Conservation (phyloP, 2,329 filamentous ascomycete species). For the Thermomyces lanuginosus region DNA sequence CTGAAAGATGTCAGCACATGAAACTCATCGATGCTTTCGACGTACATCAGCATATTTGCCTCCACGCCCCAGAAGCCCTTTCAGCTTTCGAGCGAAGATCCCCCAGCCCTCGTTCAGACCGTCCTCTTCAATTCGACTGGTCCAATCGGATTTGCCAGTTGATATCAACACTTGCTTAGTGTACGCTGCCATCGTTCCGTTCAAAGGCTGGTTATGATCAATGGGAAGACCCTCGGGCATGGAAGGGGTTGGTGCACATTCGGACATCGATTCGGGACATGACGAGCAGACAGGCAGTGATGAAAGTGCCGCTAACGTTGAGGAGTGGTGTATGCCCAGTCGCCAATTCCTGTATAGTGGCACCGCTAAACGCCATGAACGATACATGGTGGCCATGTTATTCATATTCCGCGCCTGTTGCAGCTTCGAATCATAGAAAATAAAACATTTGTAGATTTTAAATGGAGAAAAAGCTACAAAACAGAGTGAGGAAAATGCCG, state of each 20-base stretch:
- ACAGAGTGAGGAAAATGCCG: too few relatives aligned
- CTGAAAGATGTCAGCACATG: slow-evolving; percentile 35
- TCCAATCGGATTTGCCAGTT: slow-evolving; percentile 67
- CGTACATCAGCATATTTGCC: slow-evolving; percentile 48
- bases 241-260: slow-evolving; percentile 55
- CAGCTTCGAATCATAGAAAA: too few relatives aligned
- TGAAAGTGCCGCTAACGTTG: too few relatives aligned
- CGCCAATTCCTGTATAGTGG: too few relatives aligned
- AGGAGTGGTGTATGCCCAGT: too few relatives aligned
- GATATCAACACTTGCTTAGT: slow-evolving; percentile 70
- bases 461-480: too few relatives aligned
- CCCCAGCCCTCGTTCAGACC: slow-evolving; percentile 34
- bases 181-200: slow-evolving; percentile 63
- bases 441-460: too few relatives aligned
- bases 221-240: slow-evolving; percentile 56
- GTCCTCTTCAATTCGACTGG: slow-evolving; percentile 70
- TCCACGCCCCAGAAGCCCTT: slow-evolving; percentile 47
- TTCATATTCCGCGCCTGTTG: too few relatives aligned
- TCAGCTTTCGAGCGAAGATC: slow-evolving; percentile 47
- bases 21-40: slow-evolving; percentile 1
- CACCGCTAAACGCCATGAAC: too few relatives aligned
- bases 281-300: too few relatives aligned
- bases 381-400: too few relatives aligned
- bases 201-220: slow-evolving; percentile 52
- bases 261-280: slow-evolving; percentile 63